Conservation (phyloP, 2,329 filamentous ascomycete genomes). For the Alternaria metachromatica region DNA sequence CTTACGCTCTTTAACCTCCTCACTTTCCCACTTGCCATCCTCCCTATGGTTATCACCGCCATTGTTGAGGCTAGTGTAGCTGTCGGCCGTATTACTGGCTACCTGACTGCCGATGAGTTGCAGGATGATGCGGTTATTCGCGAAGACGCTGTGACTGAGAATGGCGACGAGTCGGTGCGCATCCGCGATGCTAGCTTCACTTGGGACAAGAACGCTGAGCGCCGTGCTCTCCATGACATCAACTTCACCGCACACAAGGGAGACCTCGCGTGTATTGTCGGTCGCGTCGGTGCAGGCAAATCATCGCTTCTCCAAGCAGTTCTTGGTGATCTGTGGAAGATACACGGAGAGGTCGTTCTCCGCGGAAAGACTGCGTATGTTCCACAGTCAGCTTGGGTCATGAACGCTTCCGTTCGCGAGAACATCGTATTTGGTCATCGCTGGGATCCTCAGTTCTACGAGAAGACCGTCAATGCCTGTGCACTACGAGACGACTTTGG, state of each 20-base stretch:
- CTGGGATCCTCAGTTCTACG: conserved; percentile 93
- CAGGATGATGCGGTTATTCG: conserved; percentile 80
- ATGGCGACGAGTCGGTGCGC: conserved; percentile 83
- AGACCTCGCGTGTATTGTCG: conserved; percentile 90
- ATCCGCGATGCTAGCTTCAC: conserved; percentile 89
- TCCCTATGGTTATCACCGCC: conserved; percentile 97
- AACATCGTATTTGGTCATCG: conserved; percentile 97
- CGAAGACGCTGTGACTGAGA: conserved; percentile 72
- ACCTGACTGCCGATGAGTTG: conserved; percentile 86
- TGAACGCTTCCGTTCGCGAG: conserved; percentile 96
- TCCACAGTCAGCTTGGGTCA: conserved; percentile 91
- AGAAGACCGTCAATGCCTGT: conserved; percentile 89
- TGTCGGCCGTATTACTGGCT: conserved; percentile 82
- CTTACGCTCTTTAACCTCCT: conserved; percentile 93
- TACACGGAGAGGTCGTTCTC: conserved; percentile 80
- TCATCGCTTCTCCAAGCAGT: conserved; percentile 89
- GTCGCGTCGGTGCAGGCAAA: conserved; percentile 92
- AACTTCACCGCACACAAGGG: conserved; percentile 90
- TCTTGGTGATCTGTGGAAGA: conserved; percentile 90
- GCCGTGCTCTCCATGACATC: conserved; percentile 77
- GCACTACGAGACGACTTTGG: conserved; percentile 89
- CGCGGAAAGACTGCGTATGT: conserved; percentile 89
- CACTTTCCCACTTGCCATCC: conserved; percentile 89
- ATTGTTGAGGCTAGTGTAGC: conserved; percentile 97
- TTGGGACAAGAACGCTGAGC: conserved; percentile 83